Percentiles rank a stretch among this genome's conserved stretches.
Conservation (phyloP, 2,329 filamentous ascomycete species). For the Aspergillus brunneoviolaceus region DNA sequence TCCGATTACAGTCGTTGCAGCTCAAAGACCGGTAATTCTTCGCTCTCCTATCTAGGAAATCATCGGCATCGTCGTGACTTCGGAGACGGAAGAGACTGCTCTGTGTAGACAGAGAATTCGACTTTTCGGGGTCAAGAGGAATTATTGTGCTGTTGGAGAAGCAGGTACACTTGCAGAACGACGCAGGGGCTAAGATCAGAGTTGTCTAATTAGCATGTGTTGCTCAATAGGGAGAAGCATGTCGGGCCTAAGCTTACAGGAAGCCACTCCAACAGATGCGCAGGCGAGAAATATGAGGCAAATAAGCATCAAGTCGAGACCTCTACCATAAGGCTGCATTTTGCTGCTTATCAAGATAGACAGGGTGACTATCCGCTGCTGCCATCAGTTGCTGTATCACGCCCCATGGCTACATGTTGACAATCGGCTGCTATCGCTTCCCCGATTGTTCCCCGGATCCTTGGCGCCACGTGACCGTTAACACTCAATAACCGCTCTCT, state of each 20-base stretch:
- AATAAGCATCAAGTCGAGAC: conserved; percentile 24
- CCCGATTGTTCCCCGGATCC: conserved; percentile 2
- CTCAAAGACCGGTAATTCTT: conserved; percentile 47
- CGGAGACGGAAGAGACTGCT: conserved; percentile 24
- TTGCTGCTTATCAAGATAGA: conserved; percentile 3
- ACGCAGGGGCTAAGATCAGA: conserved; percentile 47
- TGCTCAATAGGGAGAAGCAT: not conserved
- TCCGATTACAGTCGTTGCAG: conserved; percentile 67
- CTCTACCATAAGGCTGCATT: conserved; percentile 22
- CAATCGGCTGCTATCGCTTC: not conserved
- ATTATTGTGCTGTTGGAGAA: conserved; percentile 68
- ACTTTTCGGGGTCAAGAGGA: conserved; percentile 52
- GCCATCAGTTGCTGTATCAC: not conserved
- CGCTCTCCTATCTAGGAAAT: conserved; percentile 24
- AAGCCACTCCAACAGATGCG: conserved; percentile 32
- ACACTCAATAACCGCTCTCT: too few relatives aligned
- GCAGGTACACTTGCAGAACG: conserved; percentile 72
- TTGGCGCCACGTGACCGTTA: conserved; percentile 17
- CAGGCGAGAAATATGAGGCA: conserved; percentile 27
- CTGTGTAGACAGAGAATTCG: conserved; percentile 20
- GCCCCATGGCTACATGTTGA: not conserved
- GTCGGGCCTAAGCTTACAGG: conserved; percentile 30
- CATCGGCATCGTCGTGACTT: conserved; percentile 20
- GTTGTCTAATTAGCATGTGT: not conserved
- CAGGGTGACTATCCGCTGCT: not conserved